Conservation (phyloP, 371 early-diverging fungal genomes). For the Dichotomocladium elegans region DNA sequence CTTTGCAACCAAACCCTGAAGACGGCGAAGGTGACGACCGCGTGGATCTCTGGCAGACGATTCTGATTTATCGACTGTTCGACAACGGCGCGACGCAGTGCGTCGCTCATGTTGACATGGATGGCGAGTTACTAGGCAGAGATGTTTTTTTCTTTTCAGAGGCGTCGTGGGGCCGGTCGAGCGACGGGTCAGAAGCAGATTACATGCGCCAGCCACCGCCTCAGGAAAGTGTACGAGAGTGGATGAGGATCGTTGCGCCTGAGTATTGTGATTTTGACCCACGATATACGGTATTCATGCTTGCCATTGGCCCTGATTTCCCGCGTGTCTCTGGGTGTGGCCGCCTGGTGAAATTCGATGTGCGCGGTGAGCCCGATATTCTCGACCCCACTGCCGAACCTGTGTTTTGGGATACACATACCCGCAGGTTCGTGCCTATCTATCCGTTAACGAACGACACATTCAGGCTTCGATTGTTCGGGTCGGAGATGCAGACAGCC, state of each 20-base stretch:
- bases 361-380: constrained; percentile 14
- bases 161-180: constrained; percentile 21
- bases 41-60: constrained; percentile 26
- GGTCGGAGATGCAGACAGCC: not conserved
- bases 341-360: constrained; percentile 25
- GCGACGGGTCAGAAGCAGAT: constrained; percentile 12
- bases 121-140: constrained; percentile 24
- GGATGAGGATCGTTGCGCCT: constrained; percentile 28
- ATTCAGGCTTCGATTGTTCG: no score
- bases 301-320: constrained; percentile 22
- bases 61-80: constrained; percentile 30
- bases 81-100: constrained; percentile 29
- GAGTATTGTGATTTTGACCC: constrained; percentile 13
- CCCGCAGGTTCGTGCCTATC: constrained; percentile 11
- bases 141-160: constrained; percentile 35
- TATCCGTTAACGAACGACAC: not conserved
- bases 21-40: constrained; percentile 22
- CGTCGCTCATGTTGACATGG: constrained; percentile 20
- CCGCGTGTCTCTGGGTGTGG: constrained; percentile 19
- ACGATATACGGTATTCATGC: constrained; percentile 21
- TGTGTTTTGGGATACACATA: constrained; percentile 7
- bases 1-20: constrained; percentile 3
- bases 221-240: constrained; percentile 10
- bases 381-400: constrained; percentile 25
- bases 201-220: not conserved